phyloP scores from a whole-genome alignment of 768 basidiomycete species.

The Cyathus striatus region DNA sequence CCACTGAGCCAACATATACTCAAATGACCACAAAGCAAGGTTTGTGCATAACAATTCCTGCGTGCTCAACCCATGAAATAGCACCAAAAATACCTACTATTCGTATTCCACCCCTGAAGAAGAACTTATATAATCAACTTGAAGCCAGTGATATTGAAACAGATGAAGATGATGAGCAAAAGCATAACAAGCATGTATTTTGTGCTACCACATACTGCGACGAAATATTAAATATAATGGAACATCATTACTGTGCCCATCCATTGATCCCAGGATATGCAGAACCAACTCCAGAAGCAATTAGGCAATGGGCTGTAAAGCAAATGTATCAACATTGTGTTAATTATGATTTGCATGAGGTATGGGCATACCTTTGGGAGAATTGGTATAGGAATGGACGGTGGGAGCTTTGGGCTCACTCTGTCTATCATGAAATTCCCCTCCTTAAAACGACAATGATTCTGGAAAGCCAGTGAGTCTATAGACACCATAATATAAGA shows the following conservation, averaged over 20 bases:
- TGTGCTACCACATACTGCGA: slow-evolving; percentile 10
- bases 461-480: slow-evolving; percentile 20
- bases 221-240: slow-evolving; percentile 15
- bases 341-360: slow-evolving; percentile 11
- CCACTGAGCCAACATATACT: too few species aligned
- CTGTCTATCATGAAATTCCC: slow-evolving; percentile 11
- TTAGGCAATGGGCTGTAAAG: slow-evolving; percentile 14
- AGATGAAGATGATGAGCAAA: background rate
- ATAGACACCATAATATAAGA: background rate
- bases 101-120: background rate
- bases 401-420: slow-evolving; percentile 22
- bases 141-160: background rate
- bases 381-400: slow-evolving; percentile 16
- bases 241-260: slow-evolving; percentile 14
- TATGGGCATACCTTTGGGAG: slow-evolving; percentile 15
- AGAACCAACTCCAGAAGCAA: slow-evolving; percentile 4
- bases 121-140: background rate
- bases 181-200: background rate
- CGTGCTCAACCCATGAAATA: too few species aligned
- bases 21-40: too few species aligned
- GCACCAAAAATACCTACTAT: too few species aligned
- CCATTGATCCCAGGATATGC: slow-evolving; percentile 13
- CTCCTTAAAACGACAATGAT: slow-evolving; percentile 21
- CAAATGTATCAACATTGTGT: slow-evolving; percentile 18
- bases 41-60: too few species aligned